A percentile compares a stretch with the other conserved stretches of the same genome.
Conservation (phyloP, 2,329 filamentous ascomycete genomes). For the Fusarium pseudocircinatum region DNA sequence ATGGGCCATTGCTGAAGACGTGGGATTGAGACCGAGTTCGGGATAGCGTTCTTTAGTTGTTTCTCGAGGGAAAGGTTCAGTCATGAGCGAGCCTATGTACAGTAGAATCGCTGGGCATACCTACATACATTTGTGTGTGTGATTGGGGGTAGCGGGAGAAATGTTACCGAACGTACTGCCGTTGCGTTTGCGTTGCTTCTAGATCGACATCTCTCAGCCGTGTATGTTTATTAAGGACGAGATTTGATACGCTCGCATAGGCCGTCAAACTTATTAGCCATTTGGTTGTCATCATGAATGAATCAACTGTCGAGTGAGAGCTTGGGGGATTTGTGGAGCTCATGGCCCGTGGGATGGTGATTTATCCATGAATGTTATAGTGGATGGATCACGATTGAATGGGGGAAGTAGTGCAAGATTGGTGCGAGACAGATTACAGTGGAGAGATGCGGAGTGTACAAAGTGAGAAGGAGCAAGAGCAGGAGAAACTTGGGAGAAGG, state of each 20-base stretch:
- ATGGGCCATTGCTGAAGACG: constrained; percentile 37
- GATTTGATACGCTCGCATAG: constrained; percentile 15
- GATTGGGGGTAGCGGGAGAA: neutral
- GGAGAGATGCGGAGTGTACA: constrained; percentile 27
- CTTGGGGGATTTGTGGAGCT: constrained; percentile 34
- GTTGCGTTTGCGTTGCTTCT: neutral
- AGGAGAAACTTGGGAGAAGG: neutral
- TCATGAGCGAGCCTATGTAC: neutral
- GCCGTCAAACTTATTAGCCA: neutral
- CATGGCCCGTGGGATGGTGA: constrained; percentile 34
- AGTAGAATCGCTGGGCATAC: neutral
- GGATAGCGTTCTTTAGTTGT: constrained; percentile 25
- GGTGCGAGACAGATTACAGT: constrained; percentile 30
- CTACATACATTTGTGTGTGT: neutral
- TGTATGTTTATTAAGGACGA: neutral
- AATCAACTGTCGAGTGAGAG: constrained; percentile 16
- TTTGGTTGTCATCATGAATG: constrained; percentile 13
- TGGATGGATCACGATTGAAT: constrained; percentile 36
- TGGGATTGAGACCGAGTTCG: constrained; percentile 33
- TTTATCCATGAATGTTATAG: constrained; percentile 37
- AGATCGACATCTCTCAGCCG: neutral
- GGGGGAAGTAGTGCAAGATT: constrained; percentile 24
- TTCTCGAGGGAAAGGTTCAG: constrained; percentile 24
- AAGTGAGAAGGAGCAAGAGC: constrained; percentile 30
- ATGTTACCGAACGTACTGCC: neutral